Base-by-base conservation (phyloP, 2,329 filamentous ascomycete genomes). In the Drechslerella dactyloides region DNA sequence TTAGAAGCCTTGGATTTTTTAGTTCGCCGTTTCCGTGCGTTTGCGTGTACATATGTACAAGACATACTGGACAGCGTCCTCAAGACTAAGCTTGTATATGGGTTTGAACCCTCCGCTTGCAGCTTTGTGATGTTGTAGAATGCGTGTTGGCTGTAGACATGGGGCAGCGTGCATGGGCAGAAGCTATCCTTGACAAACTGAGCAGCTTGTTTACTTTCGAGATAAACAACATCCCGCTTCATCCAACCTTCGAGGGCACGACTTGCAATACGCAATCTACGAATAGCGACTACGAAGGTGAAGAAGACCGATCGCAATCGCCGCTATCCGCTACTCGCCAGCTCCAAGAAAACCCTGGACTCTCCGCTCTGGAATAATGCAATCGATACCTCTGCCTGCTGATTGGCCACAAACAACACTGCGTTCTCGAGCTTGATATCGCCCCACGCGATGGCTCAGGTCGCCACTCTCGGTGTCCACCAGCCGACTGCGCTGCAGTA, bases 391-490 rank as follows among this genome's bases (percentile, higher is more conserved):
- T 51, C 59, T 37, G 59, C 30, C 48, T 24, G 19, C 17, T 37
- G 21, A 37, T 17, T 63, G 24, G 40, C 59, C 48, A 52, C 24
- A 48, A 51, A 44, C 50, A 15, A 52, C 42, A n/a, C 54, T 65
- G 27, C 42, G 54, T 50, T 52, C 60, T 40, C 55, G 37, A 65
- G 68, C 68, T 72, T 72, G 53, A 60, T 65, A 51, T 54, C 27
- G 42, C 24, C 64, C 8, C 63, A 61, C 68, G 80, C 76, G 77
- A 99, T 99, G 96, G 93, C 93, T 76, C 88, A 90, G 78, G 87
- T 97, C 81, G 90, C 87, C 80, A 97, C 93, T 75, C 85, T 97
- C 77, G 94, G 94, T 80, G 84, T 96, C 78, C 93, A 97, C 82
- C 88, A 90, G 81, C 93, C 96, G 72, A 86, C 90, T 73, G 92